These are phyloP conservation scores for Omphalotus guepiniiformis DNA, from an alignment of 768 basidiomycete species.

Conservation along the genomic window DNA sequence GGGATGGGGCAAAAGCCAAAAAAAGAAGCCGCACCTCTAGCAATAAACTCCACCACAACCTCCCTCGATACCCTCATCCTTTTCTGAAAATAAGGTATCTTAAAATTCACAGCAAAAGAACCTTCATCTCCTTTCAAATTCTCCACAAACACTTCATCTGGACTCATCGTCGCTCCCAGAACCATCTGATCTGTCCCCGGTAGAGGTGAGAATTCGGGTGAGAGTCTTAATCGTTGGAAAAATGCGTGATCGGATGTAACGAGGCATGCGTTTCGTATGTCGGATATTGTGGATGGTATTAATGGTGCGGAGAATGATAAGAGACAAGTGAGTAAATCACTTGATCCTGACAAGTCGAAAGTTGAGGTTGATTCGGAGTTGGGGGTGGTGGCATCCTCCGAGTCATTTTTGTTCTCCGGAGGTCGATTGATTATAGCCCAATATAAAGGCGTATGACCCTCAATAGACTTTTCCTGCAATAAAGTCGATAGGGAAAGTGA, in stretches of 20 bases:
- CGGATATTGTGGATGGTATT: conserved; percentile 41
- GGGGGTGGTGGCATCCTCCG: no score
- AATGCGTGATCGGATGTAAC: conserved; percentile 55
- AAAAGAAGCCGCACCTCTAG: conserved; percentile 33
- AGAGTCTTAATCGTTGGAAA: conserved; percentile 54
- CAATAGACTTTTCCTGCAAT: conserved; percentile 61
- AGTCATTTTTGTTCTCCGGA: conserved; percentile 31
- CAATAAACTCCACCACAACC: conserved; percentile 63
- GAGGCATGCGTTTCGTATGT: conserved; percentile 65
- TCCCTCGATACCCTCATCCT: conserved; percentile 61
- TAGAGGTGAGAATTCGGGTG: conserved; percentile 46
- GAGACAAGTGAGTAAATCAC: conserved; percentile 43
- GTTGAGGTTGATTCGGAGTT: no score
- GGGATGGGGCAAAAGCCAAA: no score
- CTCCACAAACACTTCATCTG: conserved; percentile 53
- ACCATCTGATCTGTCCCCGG: conserved; percentile 52
- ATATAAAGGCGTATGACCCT: conserved; percentile 63
- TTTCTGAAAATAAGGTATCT: conserved; percentile 58
- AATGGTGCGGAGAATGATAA: conserved; percentile 49
- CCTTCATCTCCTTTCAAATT: conserved; percentile 47
- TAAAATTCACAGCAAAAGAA: conserved; percentile 50
- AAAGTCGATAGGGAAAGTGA: conserved; percentile 47
- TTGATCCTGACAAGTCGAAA: conserved; percentile 12
- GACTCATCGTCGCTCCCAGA: conserved; percentile 36
- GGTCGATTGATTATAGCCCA: conserved; percentile 69